Percentiles rank a stretch among this genome's conserved stretches.
These are phyloP conservation scores for Friedmanniomyces endolithicus DNA, from an alignment of 495 filamentous ascomycete species.

Conservation along the genomic window DNA sequence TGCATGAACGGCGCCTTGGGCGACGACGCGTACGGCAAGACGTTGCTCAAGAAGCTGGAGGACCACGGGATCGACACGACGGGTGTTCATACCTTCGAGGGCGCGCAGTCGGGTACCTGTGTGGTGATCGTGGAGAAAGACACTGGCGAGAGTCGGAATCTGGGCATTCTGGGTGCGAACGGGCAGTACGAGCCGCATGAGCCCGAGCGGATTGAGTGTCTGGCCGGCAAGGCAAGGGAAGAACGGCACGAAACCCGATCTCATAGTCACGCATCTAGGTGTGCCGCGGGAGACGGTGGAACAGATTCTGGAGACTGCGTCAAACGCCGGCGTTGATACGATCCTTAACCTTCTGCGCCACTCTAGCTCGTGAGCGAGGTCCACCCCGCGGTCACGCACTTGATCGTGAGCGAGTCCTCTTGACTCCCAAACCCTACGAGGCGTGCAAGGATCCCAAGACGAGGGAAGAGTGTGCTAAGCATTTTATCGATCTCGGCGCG, in stretches of 20 bases:
- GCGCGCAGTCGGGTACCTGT: slow-evolving; percentile 61
- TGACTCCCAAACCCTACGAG: slow-evolving; percentile 39
- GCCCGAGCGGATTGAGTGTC: no score
- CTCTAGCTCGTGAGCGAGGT: slow-evolving; percentile 47
- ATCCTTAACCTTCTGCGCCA: slow-evolving; percentile 61
- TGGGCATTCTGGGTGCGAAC: no score
- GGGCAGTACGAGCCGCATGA: no score
- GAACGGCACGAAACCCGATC: not conserved
- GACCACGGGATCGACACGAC: slow-evolving; percentile 49
- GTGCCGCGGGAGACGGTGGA: slow-evolving; percentile 56
- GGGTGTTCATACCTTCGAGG: slow-evolving; percentile 37
- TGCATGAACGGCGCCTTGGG: slow-evolving; percentile 78
- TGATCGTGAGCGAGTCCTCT: slow-evolving; percentile 79
- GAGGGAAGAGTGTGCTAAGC: slow-evolving; percentile 35
- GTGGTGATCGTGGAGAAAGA: slow-evolving; percentile 57
- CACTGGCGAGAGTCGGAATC: no score
- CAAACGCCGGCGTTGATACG: slow-evolving; percentile 40
- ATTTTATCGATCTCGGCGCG: slow-evolving; percentile 55
- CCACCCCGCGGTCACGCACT: slow-evolving; percentile 53
- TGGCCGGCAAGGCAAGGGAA: not conserved
- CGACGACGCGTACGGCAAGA: slow-evolving; percentile 45
- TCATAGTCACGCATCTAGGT: slow-evolving; percentile 66
- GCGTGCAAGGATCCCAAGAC: slow-evolving; percentile 37
- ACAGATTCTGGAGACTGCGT: slow-evolving; percentile 26
- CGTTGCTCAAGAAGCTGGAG: slow-evolving; percentile 32